These are phyloP conservation scores for Xylaria telfairii DNA, from an alignment of 495 filamentous ascomycete species.

Conservation along the genomic window DNA sequence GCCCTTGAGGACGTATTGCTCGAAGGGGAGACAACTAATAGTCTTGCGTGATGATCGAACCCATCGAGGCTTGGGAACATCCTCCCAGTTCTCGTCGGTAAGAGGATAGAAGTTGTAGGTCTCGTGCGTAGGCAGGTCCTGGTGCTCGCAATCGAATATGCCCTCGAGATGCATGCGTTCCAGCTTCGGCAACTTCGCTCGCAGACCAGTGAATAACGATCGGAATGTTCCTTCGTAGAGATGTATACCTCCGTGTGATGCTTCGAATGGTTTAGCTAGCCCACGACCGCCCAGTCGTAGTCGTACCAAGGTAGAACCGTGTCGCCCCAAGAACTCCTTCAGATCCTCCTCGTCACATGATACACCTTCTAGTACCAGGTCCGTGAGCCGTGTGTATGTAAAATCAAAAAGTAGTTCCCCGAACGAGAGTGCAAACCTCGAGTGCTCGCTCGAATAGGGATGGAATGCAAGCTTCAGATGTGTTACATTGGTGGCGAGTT, in stretches of 20 bases:
- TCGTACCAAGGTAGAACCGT: slow-evolving; percentile 47
- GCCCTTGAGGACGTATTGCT: slow-evolving; percentile 49
- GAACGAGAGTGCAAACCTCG: slow-evolving; percentile 51
- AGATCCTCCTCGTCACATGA: slow-evolving; percentile 53
- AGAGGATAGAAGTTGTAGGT: slow-evolving; percentile 51
- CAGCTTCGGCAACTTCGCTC: slow-evolving; percentile 43
- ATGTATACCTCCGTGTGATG: slow-evolving; percentile 51
- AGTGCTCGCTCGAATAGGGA: slow-evolving; percentile 45
- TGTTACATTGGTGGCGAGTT: slow-evolving; percentile 43
- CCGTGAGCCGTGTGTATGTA: slow-evolving; percentile 46
- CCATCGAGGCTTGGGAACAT: slow-evolving; percentile 33
- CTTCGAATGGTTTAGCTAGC: slow-evolving; percentile 46
- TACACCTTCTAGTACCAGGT: slow-evolving; percentile 52
- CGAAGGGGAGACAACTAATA: slow-evolving; percentile 49
- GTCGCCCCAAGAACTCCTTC: slow-evolving; percentile 48
- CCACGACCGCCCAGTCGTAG: slow-evolving; percentile 54
- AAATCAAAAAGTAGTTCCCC: slow-evolving; percentile 46
- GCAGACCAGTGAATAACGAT: slow-evolving; percentile 47
- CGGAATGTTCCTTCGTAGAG: slow-evolving; percentile 52
- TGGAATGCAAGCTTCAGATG: slow-evolving; percentile 53
- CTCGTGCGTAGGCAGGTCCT: slow-evolving; percentile 45
- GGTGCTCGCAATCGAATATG: slow-evolving; percentile 50
- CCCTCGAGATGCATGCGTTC: slow-evolving; percentile 53
- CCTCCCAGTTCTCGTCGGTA: slow-evolving; percentile 50
- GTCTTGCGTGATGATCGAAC: slow-evolving; percentile 42